phyloP scores from a whole-genome alignment of 805 yeast species.

The Candida maltosa region DNA sequence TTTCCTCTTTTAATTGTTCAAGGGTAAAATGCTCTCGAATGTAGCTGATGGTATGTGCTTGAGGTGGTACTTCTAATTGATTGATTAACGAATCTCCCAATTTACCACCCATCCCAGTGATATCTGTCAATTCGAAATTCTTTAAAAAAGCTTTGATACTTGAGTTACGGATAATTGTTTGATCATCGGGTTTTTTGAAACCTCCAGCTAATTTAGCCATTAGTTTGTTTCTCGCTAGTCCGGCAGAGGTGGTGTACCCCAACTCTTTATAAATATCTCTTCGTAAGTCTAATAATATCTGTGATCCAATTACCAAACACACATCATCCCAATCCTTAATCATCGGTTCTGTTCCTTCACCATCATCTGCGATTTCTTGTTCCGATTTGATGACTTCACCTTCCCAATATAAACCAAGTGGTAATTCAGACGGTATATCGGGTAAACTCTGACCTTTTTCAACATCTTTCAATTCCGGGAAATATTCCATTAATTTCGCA shows the following conservation, averaged over 20 bases:
- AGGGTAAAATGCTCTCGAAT: slow-evolving; percentile 49
- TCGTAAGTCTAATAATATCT: slow-evolving; percentile 54
- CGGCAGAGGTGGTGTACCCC: slow-evolving; percentile 88
- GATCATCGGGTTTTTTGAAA: slow-evolving; percentile 79
- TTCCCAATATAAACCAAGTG: slow-evolving; percentile 26
- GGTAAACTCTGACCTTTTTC: slow-evolving; percentile 35
- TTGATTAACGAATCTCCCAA: slow-evolving; percentile 58
- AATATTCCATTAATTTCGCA: slow-evolving; percentile 33
- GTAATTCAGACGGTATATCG: slow-evolving; percentile 36
- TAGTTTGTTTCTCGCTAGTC: slow-evolving; percentile 71
- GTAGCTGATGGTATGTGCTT: slow-evolving; percentile 39
- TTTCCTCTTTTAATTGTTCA: slow-evolving; percentile 16
- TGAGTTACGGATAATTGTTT: slow-evolving; percentile 62
- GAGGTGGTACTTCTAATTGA: slow-evolving; percentile 50
- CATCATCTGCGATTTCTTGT: slow-evolving; percentile 9
- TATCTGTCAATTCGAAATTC: slow-evolving; percentile 63
- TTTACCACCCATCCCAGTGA: slow-evolving; percentile 92
- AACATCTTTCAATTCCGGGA: slow-evolving; percentile 42
- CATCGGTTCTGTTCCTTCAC: neutral
- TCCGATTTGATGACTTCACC: slow-evolving; percentile 22
- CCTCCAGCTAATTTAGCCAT: slow-evolving; percentile 88
- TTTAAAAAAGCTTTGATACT: slow-evolving; percentile 52
- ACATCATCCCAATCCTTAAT: slow-evolving; percentile 74
- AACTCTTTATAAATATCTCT: slow-evolving; percentile 47
- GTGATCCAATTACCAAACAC: slow-evolving; percentile 63